phyloP scores from a whole-genome alignment of 78 protist species.

The Acrasis kona region DNA sequence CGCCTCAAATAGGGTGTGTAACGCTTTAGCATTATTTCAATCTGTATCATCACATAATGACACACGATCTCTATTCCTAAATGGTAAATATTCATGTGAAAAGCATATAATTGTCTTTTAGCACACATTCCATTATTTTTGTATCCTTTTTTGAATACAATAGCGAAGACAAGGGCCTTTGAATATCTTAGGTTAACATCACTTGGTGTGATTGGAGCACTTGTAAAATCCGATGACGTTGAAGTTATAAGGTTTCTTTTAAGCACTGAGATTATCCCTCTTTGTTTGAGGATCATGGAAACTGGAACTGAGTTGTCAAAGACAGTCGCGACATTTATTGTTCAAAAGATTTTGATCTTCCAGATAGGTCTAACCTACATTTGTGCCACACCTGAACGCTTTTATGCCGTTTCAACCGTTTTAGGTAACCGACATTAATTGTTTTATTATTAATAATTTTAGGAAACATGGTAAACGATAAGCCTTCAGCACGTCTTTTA shows the following conservation, averaged over 20 bases:
- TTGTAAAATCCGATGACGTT: constrained; percentile 90
- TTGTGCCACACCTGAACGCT: constrained; percentile 81
- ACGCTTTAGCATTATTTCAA: constrained; percentile 97
- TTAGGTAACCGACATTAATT: constrained; percentile 31
- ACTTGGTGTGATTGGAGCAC: constrained; percentile 98
- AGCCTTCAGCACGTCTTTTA: constrained; percentile 66
- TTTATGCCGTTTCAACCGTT: constrained; percentile 71
- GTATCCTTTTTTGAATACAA: constrained; percentile 96
- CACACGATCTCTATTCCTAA: constrained; percentile 90
- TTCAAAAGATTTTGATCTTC: constrained; percentile 92
- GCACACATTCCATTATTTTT: constrained; percentile 96
- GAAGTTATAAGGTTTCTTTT: constrained; percentile 90
- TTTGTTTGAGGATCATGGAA: constrained; percentile 98
- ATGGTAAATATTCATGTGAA: constrained; percentile 41
- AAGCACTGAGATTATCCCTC: constrained; percentile 94
- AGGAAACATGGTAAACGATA: constrained; percentile 26
- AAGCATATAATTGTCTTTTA: too few relatives aligned
- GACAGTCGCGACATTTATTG: constrained; percentile 98
- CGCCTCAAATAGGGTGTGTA: constrained; percentile 91
- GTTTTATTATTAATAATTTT: constrained; percentile 9
- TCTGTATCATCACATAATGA: constrained; percentile 96
- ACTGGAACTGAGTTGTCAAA: constrained; percentile 85
- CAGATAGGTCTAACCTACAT: constrained; percentile 84
- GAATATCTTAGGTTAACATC: constrained; percentile 95
- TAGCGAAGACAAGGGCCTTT: constrained; percentile 79